Base-by-base conservation (phyloP, 345 rosid species). In the Garcia nutans region DNA sequence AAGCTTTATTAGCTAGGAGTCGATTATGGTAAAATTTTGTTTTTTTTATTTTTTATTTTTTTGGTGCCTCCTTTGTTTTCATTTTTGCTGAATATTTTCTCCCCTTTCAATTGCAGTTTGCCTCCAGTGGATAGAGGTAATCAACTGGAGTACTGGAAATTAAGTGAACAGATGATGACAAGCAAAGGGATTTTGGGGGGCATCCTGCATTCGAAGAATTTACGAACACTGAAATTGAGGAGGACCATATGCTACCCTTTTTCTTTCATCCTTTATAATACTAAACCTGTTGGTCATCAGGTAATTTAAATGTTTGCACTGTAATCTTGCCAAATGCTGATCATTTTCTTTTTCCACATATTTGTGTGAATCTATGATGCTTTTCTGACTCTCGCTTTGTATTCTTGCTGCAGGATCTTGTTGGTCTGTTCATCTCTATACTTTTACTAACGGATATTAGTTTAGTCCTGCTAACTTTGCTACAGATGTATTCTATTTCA, bases 221-320 rank as follows among this genome's bases (percentile, higher is more conserved):
- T 94, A 68, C 84, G 75, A n/a, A 81, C 82, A n/a, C 86, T 89
- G 47, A 92, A 89, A 84, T 82, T 84, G 74, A 85, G 86, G 80
- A 86, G 80, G 78, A 73, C 84, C 50, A 77, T 91, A 47, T 80
- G 85, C 74, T 87, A 77, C 68, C 93, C 91, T 72, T 70, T 87
- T 52, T 87, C 96, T 72, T 87, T 88, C 77, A 24, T 94, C 24
- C 82, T 91, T 70, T 83, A 80, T 72, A 92, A 89, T 84, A 83
- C 93, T 69, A 92, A 89, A 78, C 98, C 98, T 64, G 82, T 89
- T 79, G 94, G 98, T 67, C 98, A 92, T 85, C 98, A 92, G 97
- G 97, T 94, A 87, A 58, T 81, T 69, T 16, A 50, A 67, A 49
- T 84, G 31, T 61, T 67, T 59, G 52, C 19, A 41, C 22, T 55